Conservation (phyloP, 2,329 filamentous ascomycete species). For the Chaetomiaceae sp. region DNA sequence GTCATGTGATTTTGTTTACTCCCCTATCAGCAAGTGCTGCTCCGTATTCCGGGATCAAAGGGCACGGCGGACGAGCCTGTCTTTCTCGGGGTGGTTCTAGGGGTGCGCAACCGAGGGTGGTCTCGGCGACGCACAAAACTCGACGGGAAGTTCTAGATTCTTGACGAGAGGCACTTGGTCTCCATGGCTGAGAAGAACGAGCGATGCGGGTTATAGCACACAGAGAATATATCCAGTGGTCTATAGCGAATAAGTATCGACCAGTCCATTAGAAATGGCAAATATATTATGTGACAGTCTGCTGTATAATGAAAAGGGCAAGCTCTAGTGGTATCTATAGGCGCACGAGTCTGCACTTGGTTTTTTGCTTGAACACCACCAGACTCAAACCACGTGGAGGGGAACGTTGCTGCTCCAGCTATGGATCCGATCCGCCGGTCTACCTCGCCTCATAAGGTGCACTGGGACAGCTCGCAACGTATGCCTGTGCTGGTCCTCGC, state of each 20-base stretch:
- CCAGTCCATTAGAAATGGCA: conserved; percentile 3
- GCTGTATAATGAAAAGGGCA: neutral
- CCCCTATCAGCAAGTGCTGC: too few relatives aligned
- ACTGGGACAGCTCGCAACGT: neutral
- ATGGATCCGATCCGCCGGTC: conserved; percentile 1
- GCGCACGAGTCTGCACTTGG: neutral
- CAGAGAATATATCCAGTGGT: too few relatives aligned
- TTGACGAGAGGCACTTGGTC: too few relatives aligned
- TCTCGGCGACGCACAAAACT: too few relatives aligned
- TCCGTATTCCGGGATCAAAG: too few relatives aligned
- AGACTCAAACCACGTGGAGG: conserved; percentile 8
- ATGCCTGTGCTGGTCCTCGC: conserved; percentile 5
- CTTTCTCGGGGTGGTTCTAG: too few relatives aligned
- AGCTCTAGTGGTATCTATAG: neutral
- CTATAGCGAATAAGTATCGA: too few relatives aligned
- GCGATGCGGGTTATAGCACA: conserved; percentile 2
- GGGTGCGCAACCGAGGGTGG: too few relatives aligned
- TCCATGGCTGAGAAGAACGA: too few relatives aligned
- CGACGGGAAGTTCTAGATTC: too few relatives aligned
- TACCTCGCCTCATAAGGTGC: conserved; percentile 9
- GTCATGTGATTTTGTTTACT: too few relatives aligned
- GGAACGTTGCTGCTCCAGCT: conserved; percentile 8
- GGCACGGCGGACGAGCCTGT: too few relatives aligned
- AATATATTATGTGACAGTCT: conserved; percentile 2
- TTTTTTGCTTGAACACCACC: neutral